Base-by-base conservation (phyloP, 768 basidiomycete species). In the Nevesoporus exiguus region DNA sequence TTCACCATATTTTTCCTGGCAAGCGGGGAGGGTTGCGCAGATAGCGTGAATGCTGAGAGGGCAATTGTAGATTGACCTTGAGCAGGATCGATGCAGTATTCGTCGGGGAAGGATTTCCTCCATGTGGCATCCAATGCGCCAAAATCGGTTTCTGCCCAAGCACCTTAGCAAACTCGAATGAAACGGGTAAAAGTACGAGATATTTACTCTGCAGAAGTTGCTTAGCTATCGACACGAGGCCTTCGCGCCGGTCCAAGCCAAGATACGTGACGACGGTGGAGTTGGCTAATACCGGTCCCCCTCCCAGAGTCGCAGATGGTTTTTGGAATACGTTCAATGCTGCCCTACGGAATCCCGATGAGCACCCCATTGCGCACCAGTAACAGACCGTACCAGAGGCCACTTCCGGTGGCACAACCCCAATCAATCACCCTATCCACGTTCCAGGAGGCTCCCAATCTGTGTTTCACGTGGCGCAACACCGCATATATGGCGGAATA, bases 1-100 rank as follows among this genome's bases (percentile, higher is more conserved):
- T 86, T 84, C 25, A 95, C 77, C 42, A 93, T 65, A 2, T 76
- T 72, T 71, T 83, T 86, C 55, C 87, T 79, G 9, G 83, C 79
- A 17, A 84, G 61, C 37, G 81, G 67, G 2, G 79, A 82, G 5
- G 84, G 73, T 17, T 93, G 73, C 19, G 89, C 80, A n/a, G 89
- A 85, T 2, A 99, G 73, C 66, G 85, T 77, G 73, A 97, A 98
- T 1, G 94, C 88, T 17, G 90, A 92, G 29, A 99, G 65, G 2
- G 90, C 92, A 25, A 98, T 61, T 15, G 80, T 78, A 48, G 77
- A 73, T 27, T 70, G 64, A 19, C 81, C 84, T 14, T 80, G 69
- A 19, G 70, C 58, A 46, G 71, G 71, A 19, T 70, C 63, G 29
- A 80, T 58, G 51, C 62, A 67, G 52, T 82, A 73, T 43, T 78